These are phyloP conservation scores for Maudiozyma pseudohumilis DNA, from an alignment of 805 yeast species.

Conservation along the genomic window DNA sequence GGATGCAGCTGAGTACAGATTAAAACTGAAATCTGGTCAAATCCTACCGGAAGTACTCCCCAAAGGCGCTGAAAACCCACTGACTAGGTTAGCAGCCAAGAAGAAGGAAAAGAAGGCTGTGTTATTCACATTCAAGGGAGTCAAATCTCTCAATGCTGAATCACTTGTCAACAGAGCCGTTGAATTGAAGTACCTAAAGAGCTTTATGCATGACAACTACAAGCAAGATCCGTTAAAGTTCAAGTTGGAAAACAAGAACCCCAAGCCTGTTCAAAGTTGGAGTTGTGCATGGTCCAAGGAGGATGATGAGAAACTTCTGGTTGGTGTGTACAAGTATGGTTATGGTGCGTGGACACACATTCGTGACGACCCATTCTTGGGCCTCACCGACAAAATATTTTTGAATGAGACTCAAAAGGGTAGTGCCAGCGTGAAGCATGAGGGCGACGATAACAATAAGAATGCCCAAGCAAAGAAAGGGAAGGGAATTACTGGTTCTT, in stretches of 20 bases:
- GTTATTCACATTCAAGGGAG: slow-evolving; percentile 78
- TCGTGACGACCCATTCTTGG: slow-evolving; percentile 89
- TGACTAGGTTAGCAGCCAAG: slow-evolving; percentile 48
- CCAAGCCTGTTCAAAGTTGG: slow-evolving; percentile 88
- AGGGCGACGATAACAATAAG: not conserved
- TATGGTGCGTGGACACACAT: slow-evolving; percentile 93
- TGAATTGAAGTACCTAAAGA: slow-evolving; percentile 64
- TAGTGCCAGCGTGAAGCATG: slow-evolving; percentile 3
- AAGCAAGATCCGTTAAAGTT: slow-evolving; percentile 50
- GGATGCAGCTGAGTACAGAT: slow-evolving; percentile 48
- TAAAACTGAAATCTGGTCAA: slow-evolving; percentile 31
- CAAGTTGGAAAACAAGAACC: slow-evolving; percentile 42
- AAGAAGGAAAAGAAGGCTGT: slow-evolving; percentile 84
- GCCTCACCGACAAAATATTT: slow-evolving; percentile 74
- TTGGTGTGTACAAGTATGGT: slow-evolving; percentile 88
- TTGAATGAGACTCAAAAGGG: slow-evolving; percentile 37
- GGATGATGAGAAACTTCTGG: slow-evolving; percentile 79
- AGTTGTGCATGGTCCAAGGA: slow-evolving; percentile 70
- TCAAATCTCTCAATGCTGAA: slow-evolving; percentile 86
- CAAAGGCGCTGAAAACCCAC: slow-evolving; percentile 34
- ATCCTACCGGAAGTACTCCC: slow-evolving; percentile 25
- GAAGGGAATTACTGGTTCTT: slow-evolving; percentile 23
- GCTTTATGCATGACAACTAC: slow-evolving; percentile 40
- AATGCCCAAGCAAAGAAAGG: slow-evolving; percentile 11
- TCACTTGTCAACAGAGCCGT: slow-evolving; percentile 69